Base-by-base conservation (phyloP, 1,284 basidiomycete genomes). In the Kwoniella shivajii region DNA sequence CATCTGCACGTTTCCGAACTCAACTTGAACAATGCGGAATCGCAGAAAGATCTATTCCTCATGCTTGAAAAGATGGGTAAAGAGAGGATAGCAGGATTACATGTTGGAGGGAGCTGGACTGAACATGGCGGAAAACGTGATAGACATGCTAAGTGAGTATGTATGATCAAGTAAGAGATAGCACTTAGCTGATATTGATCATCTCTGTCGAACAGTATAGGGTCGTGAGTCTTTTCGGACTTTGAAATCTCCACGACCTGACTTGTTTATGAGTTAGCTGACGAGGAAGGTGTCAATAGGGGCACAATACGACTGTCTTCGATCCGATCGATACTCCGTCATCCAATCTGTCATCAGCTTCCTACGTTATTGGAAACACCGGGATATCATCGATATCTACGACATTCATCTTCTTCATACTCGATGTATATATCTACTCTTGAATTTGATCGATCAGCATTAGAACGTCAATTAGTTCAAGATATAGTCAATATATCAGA, bases 361-460 rank as follows among this genome's bases (percentile, higher is more conserved):
- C 59, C 66, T 1, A 54, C 57, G 49, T 50, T 65, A 13, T 50
- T 67, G 20, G 66, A 67, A 38, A 61, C 57, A 4, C 66, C 63
- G 2, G 20, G 22, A 2, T 63, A 61, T 33, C 59, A 56, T 50
- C 57, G 54, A 22, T 27, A 51, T 22, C 44, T 56, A 22, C 48
- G 43, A 14, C 11, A 34, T 9, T 31, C 45, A 24, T 36, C 36
- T 18, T 50, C 48, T 4, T 13, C 29, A 18, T 30, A 13, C 34
- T 53, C 49, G 1, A 18, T 14, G 5, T 18, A 14, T 2, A 14
- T 41, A 11, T 30, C 41, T 3, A 1, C 31, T 10, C 30, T 54
- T 10, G 59, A 61, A 50, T 24, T 13, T 1, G 26, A 41, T 16
- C n/a, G 59, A 6, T 41, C 55, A 14, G 42, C 29, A 6, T 36